phyloP scores from a whole-genome alignment of 139 green algal genomes.

The Micractinium conductrix region DNA sequence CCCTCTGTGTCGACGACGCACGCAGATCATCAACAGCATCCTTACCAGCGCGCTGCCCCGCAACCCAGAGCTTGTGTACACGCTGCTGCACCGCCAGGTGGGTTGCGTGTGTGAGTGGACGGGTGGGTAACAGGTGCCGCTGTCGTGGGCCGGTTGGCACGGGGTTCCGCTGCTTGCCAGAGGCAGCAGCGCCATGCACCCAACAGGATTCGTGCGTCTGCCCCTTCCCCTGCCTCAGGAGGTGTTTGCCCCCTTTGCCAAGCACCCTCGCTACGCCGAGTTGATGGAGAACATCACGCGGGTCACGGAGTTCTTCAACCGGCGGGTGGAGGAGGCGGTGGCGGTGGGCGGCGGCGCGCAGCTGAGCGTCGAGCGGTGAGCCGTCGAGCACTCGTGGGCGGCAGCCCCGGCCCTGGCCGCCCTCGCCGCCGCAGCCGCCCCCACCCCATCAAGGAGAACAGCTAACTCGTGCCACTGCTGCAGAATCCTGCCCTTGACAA shows the following conservation, averaged over 20 bases:
- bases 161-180: too few relatives aligned
- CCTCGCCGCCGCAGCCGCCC: too few relatives aligned
- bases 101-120: too few relatives aligned
- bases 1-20: background rate
- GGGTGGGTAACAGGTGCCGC: too few relatives aligned
- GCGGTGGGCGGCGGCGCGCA: slow-evolving; percentile 12
- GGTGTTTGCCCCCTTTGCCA: slow-evolving; percentile 63
- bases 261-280: slow-evolving; percentile 68
- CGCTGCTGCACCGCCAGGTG: slow-evolving; percentile 81
- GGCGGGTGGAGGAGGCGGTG: slow-evolving; percentile 57
- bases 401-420: too few relatives aligned
- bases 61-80: slow-evolving; percentile 84
- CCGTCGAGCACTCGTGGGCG: too few relatives aligned
- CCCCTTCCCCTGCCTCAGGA: background rate
- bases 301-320: slow-evolving; percentile 68
- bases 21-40: slow-evolving; percentile 81
- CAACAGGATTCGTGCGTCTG: too few relatives aligned
- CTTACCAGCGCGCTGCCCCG: slow-evolving; percentile 60
- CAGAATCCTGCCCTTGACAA: too few relatives aligned
- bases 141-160: too few relatives aligned
- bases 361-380: slow-evolving; percentile 22
- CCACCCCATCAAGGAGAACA: too few relatives aligned
- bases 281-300: slow-evolving; percentile 69
- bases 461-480: too few relatives aligned
- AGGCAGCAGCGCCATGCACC: too few relatives aligned